Conservation (phyloP, 768 basidiomycete genomes). For the Phylloporus arenicola region DNA sequence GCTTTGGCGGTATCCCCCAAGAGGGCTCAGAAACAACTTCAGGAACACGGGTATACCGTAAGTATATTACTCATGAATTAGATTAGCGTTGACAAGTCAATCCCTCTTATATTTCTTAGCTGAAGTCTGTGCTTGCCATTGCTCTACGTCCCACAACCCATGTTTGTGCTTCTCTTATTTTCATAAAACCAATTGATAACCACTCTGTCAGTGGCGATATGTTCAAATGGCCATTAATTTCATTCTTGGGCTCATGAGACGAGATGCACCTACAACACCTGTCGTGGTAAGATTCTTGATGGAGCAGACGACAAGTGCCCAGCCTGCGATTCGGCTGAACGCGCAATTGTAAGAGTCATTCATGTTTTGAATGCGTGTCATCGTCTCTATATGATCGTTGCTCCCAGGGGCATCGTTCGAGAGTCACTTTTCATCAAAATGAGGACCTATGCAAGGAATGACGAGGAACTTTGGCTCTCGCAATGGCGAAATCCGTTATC, state of each 20-base stretch:
- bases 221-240: slow-evolving; percentile 65
- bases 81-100: not conserved
- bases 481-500: slow-evolving; percentile 65
- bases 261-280: slow-evolving; percentile 52
- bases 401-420: slow-evolving; percentile 57
- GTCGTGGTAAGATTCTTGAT: slow-evolving; percentile 60
- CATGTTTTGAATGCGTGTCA: not conserved
- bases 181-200: slow-evolving; percentile 5
- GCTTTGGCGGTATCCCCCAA: slow-evolving; percentile 39
- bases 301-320: slow-evolving; percentile 61
- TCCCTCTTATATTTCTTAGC: slow-evolving; percentile 32
- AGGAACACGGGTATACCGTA: slow-evolving; percentile 48
- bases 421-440: slow-evolving; percentile 67
- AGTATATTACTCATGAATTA: slow-evolving; percentile 6
- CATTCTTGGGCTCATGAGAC: slow-evolving; percentile 54
- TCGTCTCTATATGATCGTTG: not conserved
- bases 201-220: slow-evolving; percentile 65
- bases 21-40: slow-evolving; percentile 42
- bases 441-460: slow-evolving; percentile 60
- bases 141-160: slow-evolving; percentile 63
- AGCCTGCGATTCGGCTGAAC: slow-evolving; percentile 58
- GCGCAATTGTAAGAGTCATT: slow-evolving; percentile 51
- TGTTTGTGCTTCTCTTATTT: slow-evolving; percentile 38
- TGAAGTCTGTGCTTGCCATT: slow-evolving; percentile 55
- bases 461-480: slow-evolving; percentile 66